Base-by-base conservation (phyloP, 2,329 filamentous ascomycete genomes). In the Hypocreales sp. region DNA sequence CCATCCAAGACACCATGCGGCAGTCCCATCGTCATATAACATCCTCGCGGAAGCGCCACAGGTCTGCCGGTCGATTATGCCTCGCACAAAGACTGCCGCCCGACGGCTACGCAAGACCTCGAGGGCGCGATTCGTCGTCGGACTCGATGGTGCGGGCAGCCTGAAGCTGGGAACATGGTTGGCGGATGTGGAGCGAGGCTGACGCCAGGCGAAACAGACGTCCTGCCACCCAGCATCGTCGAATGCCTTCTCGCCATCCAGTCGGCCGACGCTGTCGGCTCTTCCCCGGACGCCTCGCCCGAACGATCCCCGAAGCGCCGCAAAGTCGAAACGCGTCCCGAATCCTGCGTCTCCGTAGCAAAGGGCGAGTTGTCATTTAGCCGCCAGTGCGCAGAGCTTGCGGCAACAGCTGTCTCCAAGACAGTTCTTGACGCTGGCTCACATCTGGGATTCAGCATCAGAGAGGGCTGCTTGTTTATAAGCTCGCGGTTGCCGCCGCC, bases 241-340 rank as follows among this genome's bases (percentile, higher is more conserved):
- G 33, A 44, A 8, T 31, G 30, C 22, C 26, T 51, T 8, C 25
- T 37, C 3, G 23, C 20, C 15, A 20, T 53, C 11, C 36, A 41
- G 16, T 37, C 31, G 13, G 24, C 21, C 11, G 31, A 37, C 15
- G 22, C 24, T 12, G 21, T 27, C 12, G 35, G 35, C 7, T 24
- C 11, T 18, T 7, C 17, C 20, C 16, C 30, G 8, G 25, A 36
- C 11, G 24, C 27, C 15, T 36, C 31, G 10, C 33, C 35, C 7
- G 38, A 38, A n/a, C 40, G 37, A 12, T 35, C 43, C 11, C 13
- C 31, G 5, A 54, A 54, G 38, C 48, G 50, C 26, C 48, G 40
- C 26, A 54, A 47, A 38, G 34, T 39, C 9, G 29, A 34, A 4
- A 12, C 24, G 13, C 24, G 31, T 28, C 26, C 24, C 21, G 20